Evolutionary conservation across 176 grass and related monocot genomes (phyloP).

Genomic region (Triticum timopheevii): DNA sequence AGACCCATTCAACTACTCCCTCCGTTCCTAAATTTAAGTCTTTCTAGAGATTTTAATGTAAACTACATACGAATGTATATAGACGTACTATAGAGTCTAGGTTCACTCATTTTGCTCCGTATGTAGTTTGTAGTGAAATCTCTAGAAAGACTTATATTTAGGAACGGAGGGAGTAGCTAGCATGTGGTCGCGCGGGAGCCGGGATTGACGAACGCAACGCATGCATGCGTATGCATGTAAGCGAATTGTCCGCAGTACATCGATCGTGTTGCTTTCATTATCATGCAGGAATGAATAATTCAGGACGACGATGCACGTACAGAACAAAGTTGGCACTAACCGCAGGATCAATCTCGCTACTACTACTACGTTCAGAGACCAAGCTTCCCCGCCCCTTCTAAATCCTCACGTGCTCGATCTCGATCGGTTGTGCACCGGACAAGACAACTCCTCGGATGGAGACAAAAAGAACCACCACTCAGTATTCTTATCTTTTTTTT

Average conservation of each 20-base stretch:
- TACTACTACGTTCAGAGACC: neutral
- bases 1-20: too few relatives aligned
- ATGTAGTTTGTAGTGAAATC: too few relatives aligned
- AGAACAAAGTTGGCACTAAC: neutral
- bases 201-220: too few relatives aligned
- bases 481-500: neutral
- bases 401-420: conserved; percentile 21
- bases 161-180: neutral
- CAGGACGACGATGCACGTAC: neutral
- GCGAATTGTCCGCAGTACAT: neutral
- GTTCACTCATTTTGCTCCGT: too few relatives aligned
- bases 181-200: neutral
- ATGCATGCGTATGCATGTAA: neutral
- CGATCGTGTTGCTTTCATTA: neutral
- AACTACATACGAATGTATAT: too few relatives aligned
- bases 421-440: conserved; percentile 4
- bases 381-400: conserved; percentile 25
- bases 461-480: conserved; percentile 27
- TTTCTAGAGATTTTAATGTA: too few relatives aligned
- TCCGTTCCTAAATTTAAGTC: too few relatives aligned
- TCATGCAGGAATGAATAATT: neutral
- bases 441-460: neutral
- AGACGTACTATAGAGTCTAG: too few relatives aligned
- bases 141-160: too few relatives aligned
- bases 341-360: neutral